Evolutionary conservation across 2,329 filamentous ascomycete species (phyloP).

Genomic region (Colletotrichum sp.): DNA sequence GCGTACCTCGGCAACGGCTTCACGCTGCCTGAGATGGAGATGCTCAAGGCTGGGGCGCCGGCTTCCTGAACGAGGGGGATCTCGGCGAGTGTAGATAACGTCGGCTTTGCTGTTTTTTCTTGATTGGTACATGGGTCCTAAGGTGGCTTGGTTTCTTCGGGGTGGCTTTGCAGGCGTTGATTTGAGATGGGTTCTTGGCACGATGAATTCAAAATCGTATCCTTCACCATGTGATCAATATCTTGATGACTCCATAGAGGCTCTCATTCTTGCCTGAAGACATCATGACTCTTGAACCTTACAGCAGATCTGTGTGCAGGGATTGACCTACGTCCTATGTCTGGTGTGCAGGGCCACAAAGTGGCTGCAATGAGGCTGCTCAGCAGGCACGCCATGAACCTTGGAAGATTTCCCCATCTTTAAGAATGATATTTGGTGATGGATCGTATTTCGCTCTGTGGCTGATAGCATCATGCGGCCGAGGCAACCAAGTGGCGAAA

Average conservation of each 20-base stretch:
- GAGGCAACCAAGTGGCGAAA: too few relatives aligned
- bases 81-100: background rate
- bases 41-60: slow-evolving; percentile 16
- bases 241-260: accelerated
- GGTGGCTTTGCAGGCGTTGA: slow-evolving; percentile 14
- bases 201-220: background rate
- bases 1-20: slow-evolving; percentile 60
- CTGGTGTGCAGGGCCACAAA: background rate
- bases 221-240: background rate
- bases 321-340: background rate
- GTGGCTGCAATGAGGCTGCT: background rate
- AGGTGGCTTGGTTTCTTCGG: background rate
- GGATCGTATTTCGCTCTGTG: background rate
- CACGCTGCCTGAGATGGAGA: slow-evolving; percentile 44
- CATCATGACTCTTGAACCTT: background rate
- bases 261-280: accelerated
- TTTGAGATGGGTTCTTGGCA: background rate
- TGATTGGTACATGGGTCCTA: background rate
- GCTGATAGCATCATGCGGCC: background rate
- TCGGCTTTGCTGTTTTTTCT: background rate
- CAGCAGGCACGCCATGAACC: background rate
- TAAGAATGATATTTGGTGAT: accelerated
- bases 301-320: background rate
- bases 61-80: background rate
- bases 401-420: background rate